Base-by-base conservation (phyloP, 768 basidiomycete species). In the Pisolithus tinctorius region DNA sequence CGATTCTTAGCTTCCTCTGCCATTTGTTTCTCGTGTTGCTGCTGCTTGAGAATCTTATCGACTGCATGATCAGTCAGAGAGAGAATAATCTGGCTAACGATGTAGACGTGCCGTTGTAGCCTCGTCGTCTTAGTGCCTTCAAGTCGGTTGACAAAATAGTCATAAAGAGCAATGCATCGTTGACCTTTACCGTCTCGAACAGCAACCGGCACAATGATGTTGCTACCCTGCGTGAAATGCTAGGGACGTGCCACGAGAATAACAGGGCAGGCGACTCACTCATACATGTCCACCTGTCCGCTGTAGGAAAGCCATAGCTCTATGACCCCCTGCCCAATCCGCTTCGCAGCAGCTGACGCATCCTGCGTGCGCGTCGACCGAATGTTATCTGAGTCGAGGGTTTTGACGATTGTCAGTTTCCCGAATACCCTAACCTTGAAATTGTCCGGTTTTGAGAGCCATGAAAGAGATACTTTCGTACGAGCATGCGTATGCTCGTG, bases 91-190 rank as follows among this genome's bases (percentile, higher is more conserved):
- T 31, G 17, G 14, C n/a, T 34, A 11, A 5, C 34, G 9, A 31
- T 34, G n/a, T 8, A 42, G 11, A 60, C 72, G 4, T 56, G 87
- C 89, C 86, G 59, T 93, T 91, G 63, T 91, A 94, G 5, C 92
- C 93, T 55, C 92, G 74, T 37, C 92, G 74, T 60, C 83, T 85
- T 55, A 96, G 66, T 3, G 90, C 82, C 52, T 82, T 79, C 38
- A 97, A 69, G 56, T 94, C 91, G 0, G 94, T 97, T 0, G 92
- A 91, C 16, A 99, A 75, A 48, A 99, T 91, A 0, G 93, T 96
- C 81, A 91, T 88, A 58, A 98, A 86, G 7, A 98, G 65, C 6
- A 99, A 73, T 0, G 88, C 81, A 63, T 99, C 95, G 61, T 93
- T 91, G 25, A 84, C 80, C 65, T 88, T 86, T 2, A 83, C 83